Percentiles rank a stretch among this genome's conserved stretches.
Evolutionary conservation across 1,139 yeast species (phyloP).

Genomic region (Kurtzmaniella quercitrusa): DNA sequence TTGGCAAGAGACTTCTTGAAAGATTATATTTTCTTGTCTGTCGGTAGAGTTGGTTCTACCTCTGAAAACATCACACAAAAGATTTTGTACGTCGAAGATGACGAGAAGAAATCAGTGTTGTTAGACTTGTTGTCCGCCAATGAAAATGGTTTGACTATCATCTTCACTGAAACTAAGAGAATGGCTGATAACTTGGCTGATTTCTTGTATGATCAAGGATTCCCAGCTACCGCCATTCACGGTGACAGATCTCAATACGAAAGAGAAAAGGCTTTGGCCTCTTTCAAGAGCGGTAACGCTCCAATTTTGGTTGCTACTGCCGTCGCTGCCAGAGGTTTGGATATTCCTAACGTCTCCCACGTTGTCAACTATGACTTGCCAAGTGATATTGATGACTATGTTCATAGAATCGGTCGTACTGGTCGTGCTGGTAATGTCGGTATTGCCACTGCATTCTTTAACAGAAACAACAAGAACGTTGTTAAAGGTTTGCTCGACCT

Average conservation of each 20-base stretch:
- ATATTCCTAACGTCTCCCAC: constrained; percentile 97
- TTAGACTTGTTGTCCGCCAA: constrained; percentile 80
- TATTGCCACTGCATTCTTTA: constrained; percentile 96
- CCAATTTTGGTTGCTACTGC: constrained; percentile 97
- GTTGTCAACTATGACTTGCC: constrained; percentile 97
- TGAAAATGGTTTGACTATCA: constrained; percentile 82
- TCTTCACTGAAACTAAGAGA: constrained; percentile 97
- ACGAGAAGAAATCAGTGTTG: constrained; percentile 87
- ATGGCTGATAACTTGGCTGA: constrained; percentile 96
- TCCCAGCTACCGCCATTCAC: constrained; percentile 97
- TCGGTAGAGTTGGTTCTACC: constrained; percentile 98
- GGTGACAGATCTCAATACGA: constrained; percentile 98
- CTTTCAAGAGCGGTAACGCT: constrained; percentile 80
- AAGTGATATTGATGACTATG: constrained; percentile 95
- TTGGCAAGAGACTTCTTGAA: constrained; percentile 96
- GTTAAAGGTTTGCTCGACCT: constrained; percentile 86
- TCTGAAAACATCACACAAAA: constrained; percentile 96
- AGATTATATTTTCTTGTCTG: constrained; percentile 92
- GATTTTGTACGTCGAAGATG: constrained; percentile 89
- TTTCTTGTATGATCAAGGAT: constrained; percentile 80
- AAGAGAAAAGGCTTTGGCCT: constrained; percentile 94
- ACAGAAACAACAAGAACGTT: constrained; percentile 89
- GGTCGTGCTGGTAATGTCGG: constrained; percentile 99
- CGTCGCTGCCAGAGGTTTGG: constrained; percentile 98
- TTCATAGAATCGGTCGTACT: constrained; percentile 99